Percentiles rank a stretch among this genome's conserved stretches.
phyloP scores from a whole-genome alignment of 1,139 yeast genomes.

The Fermentozyma sake region DNA sequence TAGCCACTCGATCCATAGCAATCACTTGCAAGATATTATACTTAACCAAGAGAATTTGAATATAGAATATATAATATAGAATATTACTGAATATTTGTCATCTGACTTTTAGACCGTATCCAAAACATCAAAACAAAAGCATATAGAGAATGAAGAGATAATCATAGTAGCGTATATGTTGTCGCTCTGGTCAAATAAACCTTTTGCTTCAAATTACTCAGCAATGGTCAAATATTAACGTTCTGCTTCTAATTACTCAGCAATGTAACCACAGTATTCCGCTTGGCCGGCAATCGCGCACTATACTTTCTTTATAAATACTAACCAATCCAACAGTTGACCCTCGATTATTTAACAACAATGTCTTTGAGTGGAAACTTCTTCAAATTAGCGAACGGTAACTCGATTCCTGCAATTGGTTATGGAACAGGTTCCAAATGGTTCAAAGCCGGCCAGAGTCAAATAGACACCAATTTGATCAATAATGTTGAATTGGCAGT shows the following conservation, averaged over 20 bases:
- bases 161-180: too few species aligned
- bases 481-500: constrained; percentile 21
- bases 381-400: constrained; percentile 20
- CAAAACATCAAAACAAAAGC: too few species aligned
- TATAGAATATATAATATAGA: too few species aligned
- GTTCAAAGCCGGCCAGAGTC: constrained; percentile 21
- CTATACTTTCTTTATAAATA: not conserved
- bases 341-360: constrained; percentile 1
- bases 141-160: too few species aligned
- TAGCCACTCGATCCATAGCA: too few species aligned
- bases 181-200: too few species aligned
- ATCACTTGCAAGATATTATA: too few species aligned
- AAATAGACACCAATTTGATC: constrained; percentile 19
- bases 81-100: too few species aligned
- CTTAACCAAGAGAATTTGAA: too few species aligned
- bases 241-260: not conserved
- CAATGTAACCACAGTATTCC: not conserved
- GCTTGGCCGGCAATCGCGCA: not conserved
- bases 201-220: too few species aligned
- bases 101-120: too few species aligned
- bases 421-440: constrained; percentile 37
- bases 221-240: too few species aligned
- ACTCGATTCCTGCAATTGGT: constrained; percentile 26
- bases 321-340: not conserved
- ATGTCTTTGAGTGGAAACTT: constrained; percentile 11